Conservation (phyloP, 306 rosid species). For the Carpinus fangiana region DNA sequence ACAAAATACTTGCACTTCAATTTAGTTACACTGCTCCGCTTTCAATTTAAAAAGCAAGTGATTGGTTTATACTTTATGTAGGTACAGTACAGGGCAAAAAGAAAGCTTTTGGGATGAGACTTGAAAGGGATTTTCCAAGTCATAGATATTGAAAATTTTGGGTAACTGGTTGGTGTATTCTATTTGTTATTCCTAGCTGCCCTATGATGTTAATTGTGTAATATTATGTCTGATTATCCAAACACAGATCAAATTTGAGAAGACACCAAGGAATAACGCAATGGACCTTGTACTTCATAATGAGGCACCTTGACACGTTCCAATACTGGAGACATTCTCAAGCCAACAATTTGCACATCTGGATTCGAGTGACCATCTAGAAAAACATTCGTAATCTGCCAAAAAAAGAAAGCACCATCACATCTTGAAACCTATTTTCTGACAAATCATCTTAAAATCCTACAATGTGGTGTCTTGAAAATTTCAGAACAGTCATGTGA, state of each 20-base stretch:
- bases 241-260: neutral
- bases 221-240: neutral
- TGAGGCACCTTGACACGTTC: slow-evolving; percentile 33
- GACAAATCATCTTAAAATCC: neutral
- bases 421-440: slow-evolving; percentile 2
- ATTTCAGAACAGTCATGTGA: neutral
- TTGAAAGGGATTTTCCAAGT: neutral
- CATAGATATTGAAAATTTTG: neutral
- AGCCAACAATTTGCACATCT: slow-evolving; percentile 53
- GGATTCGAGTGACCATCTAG: slow-evolving; percentile 65
- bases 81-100: neutral
- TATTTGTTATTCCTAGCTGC: neutral
- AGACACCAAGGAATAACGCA: slow-evolving; percentile 37
- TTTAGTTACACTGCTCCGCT: neutral
- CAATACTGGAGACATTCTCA: slow-evolving; percentile 46
- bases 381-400: slow-evolving; percentile 66
- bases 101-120: neutral
- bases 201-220: neutral
- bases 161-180: neutral
- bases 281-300: slow-evolving; percentile 30
- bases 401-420: neutral
- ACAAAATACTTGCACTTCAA: neutral
- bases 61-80: neutral
- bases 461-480: neutral
- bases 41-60: neutral